Evolutionary conservation across 202 grass and related monocot species (phyloP).

Genomic region (Saccharum hybrid): DNA sequence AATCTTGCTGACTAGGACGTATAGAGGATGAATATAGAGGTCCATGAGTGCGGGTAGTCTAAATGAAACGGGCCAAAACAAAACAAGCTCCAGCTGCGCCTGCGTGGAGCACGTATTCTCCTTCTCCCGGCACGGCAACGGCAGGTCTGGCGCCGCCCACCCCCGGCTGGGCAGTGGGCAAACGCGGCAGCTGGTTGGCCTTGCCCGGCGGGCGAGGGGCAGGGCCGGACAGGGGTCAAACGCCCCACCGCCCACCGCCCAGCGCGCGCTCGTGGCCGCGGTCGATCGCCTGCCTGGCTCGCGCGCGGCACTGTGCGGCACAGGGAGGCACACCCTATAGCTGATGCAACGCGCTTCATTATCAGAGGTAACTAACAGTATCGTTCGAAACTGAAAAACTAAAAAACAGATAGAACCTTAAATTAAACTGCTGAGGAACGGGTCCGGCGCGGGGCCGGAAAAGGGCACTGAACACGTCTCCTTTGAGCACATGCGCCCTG

Average conservation of each 20-base stretch:
- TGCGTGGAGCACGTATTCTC: neutral
- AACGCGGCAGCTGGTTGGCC: neutral
- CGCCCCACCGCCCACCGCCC: neutral
- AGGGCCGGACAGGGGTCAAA: conserved; percentile 1
- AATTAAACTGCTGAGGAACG: neutral
- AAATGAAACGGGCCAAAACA: neutral
- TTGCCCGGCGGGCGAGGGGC: conserved; percentile 17
- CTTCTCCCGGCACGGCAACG: neutral
- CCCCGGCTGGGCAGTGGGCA: neutral
- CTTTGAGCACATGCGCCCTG: conserved; percentile 37
- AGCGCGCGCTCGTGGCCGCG: neutral
- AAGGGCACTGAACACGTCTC: conserved; percentile 6
- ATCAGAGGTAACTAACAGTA: neutral
- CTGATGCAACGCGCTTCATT: neutral
- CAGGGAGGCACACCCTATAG: neutral
- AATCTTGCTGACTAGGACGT: no score
- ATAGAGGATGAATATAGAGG: no score
- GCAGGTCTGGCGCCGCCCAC: neutral
- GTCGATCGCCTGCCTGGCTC: neutral
- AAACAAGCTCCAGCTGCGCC: neutral
- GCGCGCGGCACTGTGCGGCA: neutral
- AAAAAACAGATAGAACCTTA: neutral
- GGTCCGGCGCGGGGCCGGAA: neutral
- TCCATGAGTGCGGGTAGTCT: no score
- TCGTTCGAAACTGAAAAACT: neutral